Base-by-base conservation (phyloP, 202 grass and related monocot genomes). In the Elaeis oleifera region DNA sequence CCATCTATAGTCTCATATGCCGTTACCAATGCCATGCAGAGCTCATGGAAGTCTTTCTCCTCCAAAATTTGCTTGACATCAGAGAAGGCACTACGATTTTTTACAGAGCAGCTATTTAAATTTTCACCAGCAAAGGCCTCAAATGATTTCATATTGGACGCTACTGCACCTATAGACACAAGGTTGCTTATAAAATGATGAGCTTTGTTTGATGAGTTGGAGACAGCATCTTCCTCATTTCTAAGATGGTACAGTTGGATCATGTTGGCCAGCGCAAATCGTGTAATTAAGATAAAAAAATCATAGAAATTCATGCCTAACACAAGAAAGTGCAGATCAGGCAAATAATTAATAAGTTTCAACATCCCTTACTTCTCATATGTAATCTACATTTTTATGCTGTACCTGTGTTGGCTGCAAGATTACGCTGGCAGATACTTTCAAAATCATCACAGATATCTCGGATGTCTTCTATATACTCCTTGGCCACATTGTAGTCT, bases 281-380 rank as follows among this genome's bases (percentile, higher is more conserved):
- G 56, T 68, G 85, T 90, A 61, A 91, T 74, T 59, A 96, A 89
- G 65, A 91, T 68, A 29, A 96, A 89, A 77, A 96, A 96, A 76
- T 91, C 92, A 61, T 84, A 86, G 68, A 91, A 91, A 56, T 96
- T 96, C 92, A 97, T 97, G 56, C 92, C 92, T 91, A 71, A 9
- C 71, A 84, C 76, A 60, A 39, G 51, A 68, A 19, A 24, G 50
- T 48, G 11, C 1, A 44, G 36, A 13, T 1, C 31, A 57, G 73
- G 78, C 70, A 24, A 63, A 31, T 80, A 76, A 57, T 20, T 59
- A 68, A 54, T 14, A 53, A 25, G 7, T 17, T 23, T 5, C 16
- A 71, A 18, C 63, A 79, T 16, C 16, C 51, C 20, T 53, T 27
- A 21, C 6, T 18, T 21, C 23, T 36, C 16, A 56, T 3, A 39